Evolutionary conservation across 768 basidiomycete species (phyloP).

Genomic region (Tylopilus intermedius): DNA sequence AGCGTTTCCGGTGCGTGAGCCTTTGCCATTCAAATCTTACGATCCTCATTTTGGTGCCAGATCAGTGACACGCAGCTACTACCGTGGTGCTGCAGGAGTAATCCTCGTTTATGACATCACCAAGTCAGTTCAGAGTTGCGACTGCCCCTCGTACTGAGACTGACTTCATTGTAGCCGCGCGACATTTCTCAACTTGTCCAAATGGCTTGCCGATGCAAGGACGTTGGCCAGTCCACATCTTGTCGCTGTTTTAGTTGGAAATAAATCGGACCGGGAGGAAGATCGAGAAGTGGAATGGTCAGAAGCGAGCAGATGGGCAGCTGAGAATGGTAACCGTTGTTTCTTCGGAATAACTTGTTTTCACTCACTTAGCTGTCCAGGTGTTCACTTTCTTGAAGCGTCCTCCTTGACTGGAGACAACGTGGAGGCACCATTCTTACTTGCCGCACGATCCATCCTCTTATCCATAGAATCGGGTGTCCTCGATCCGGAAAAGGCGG

Average conservation of each 20-base stretch:
- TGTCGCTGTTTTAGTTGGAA: conserved; percentile 87
- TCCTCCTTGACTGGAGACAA: conserved; percentile 92
- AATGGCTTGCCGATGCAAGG: conserved; percentile 91
- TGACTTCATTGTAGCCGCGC: conserved; percentile 58
- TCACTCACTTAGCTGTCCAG: conserved; percentile 37
- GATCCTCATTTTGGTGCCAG: conserved; percentile 35
- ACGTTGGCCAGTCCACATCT: conserved; percentile 90
- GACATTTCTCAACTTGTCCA: conserved; percentile 76
- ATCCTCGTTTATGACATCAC: conserved; percentile 94
- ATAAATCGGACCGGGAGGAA: conserved; percentile 92
- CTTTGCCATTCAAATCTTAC: conserved; percentile 2
- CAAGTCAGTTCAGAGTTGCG: conserved; percentile 43
- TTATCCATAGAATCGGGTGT: conserved; percentile 86
- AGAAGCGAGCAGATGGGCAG: conserved; percentile 93
- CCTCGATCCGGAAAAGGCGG: conserved; percentile 90
- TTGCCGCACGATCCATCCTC: conserved; percentile 82
- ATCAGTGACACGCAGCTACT: conserved; percentile 92
- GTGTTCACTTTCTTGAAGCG: conserved; percentile 88
- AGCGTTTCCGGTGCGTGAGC: conserved; percentile 71
- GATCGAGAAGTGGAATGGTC: conserved; percentile 93
- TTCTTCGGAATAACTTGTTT: background rate
- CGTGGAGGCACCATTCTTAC: conserved; percentile 87
- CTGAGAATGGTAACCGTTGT: conserved; percentile 72
- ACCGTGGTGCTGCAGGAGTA: conserved; percentile 88
- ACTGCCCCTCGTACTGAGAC: conserved; percentile 1